These are phyloP conservation scores for Grigorovia yakushimaensis DNA, from an alignment of 805 yeast species.

Conservation along the genomic window DNA sequence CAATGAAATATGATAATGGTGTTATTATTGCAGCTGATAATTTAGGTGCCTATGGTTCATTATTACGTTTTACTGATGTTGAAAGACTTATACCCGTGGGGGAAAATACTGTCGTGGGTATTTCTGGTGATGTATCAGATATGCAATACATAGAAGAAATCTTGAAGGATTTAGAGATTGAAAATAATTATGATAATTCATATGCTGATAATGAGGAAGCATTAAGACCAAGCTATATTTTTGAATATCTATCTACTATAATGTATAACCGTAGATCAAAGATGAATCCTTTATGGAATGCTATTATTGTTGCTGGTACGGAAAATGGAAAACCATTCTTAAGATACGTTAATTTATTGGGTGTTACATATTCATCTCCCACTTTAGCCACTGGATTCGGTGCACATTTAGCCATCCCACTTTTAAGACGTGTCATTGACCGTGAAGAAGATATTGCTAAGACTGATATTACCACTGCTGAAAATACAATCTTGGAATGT, in stretches of 20 bases:
- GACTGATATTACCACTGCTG: constrained; percentile 65
- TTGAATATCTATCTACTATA: constrained; percentile 75
- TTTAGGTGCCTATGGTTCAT: constrained; percentile 86
- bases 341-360: constrained; percentile 81
- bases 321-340: constrained; percentile 64
- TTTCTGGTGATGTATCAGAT: constrained; percentile 92
- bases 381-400: constrained; percentile 95
- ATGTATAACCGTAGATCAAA: constrained; percentile 82
- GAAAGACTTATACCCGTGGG: constrained; percentile 86
- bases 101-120: constrained; percentile 76
- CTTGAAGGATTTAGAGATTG: constrained; percentile 69
- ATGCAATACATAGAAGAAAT: constrained; percentile 71
- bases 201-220: constrained; percentile 40
- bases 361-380: constrained; percentile 83
- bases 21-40: constrained; percentile 93
- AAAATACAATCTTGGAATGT: constrained; percentile 65
- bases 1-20: constrained; percentile 83
- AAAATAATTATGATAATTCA: constrained; percentile 63
- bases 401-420: constrained; percentile 85
- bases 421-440: constrained; percentile 77
- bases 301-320: constrained; percentile 83
- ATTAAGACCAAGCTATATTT: constrained; percentile 78
- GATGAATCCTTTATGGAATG: constrained; percentile 95
- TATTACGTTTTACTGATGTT: constrained; percentile 74
- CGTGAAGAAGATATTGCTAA: constrained; percentile 64